Conservation (phyloP, 345 rosid genomes). For the Rubroshorea leprosula region DNA sequence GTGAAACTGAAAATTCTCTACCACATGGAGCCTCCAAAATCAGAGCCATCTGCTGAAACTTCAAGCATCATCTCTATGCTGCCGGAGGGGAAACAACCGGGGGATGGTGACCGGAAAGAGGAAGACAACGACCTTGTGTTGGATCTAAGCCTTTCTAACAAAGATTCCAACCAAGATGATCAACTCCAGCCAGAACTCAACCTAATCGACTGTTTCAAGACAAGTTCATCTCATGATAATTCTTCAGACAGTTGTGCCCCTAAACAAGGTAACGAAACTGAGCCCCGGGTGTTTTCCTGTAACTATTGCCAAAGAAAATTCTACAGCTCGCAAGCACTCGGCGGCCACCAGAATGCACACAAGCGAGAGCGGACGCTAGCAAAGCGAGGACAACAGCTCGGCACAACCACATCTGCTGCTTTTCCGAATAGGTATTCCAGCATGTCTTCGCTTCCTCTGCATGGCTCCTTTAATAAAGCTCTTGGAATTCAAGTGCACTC, state of each 20-base stretch:
- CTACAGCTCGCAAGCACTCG: constrained; percentile 92
- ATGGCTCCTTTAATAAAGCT: constrained; percentile 52
- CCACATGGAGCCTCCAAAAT: constrained; percentile 37
- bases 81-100: constrained; percentile 2
- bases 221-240: constrained; percentile 5
- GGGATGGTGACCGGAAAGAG: constrained; percentile 5
- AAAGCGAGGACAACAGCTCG: constrained; percentile 52
- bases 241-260: constrained; percentile 11
- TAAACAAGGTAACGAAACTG: constrained; percentile 33
- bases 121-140: constrained; percentile 31
- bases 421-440: constrained; percentile 39
- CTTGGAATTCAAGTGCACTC: constrained; percentile 73
- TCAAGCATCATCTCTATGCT: constrained; percentile 30
- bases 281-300: constrained; percentile 71
- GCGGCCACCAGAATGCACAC: constrained; percentile 95
- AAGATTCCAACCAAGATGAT: constrained; percentile 22
- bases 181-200: constrained; percentile 37
- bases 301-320: constrained; percentile 90
- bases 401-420: constrained; percentile 26
- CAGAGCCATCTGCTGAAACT: constrained; percentile 29
- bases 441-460: constrained; percentile 72
- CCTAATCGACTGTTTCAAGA: constrained; percentile 43
- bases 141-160: constrained; percentile 56
- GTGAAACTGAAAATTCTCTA: neutral
- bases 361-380: constrained; percentile 87